Percentiles rank a stretch among this genome's conserved stretches.
Evolutionary conservation across 495 filamentous ascomycete genomes (phyloP).

Genomic region (Xylaria scruposa): DNA sequence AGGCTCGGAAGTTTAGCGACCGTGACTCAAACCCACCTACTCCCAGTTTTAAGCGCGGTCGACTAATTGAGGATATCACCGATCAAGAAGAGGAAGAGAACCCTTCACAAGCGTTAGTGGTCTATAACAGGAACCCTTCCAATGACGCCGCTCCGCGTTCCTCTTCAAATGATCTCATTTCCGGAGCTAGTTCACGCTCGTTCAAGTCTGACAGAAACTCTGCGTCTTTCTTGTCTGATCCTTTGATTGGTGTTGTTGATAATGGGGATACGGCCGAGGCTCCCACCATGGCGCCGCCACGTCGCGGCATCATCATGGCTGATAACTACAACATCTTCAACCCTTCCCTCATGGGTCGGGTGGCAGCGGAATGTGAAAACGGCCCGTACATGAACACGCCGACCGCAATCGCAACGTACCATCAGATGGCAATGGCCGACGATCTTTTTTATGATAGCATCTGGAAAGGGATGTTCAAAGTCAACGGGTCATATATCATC

Average conservation of each 20-base stretch:
- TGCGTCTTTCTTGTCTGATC: not conserved
- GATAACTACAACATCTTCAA: constrained; percentile 4
- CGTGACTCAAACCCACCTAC: not conserved
- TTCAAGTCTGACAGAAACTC: not conserved
- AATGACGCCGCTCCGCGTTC: not conserved
- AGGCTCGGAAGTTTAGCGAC: not conserved
- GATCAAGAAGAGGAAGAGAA: not conserved
- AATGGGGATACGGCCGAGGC: no score
- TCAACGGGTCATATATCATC: not conserved
- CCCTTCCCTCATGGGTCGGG: not conserved
- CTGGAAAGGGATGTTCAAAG: not conserved
- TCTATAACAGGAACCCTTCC: not conserved
- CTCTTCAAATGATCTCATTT: no score
- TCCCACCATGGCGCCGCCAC: not conserved
- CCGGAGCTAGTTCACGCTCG: not conserved
- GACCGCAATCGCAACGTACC: not conserved
- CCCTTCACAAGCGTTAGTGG: not conserved
- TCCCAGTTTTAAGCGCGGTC: not conserved
- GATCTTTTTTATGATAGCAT: not conserved
- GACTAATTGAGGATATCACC: constrained; percentile 1
- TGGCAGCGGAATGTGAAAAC: not conserved
- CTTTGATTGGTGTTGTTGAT: not conserved
- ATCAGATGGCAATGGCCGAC: constrained; percentile 10
- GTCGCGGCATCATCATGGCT: not conserved
- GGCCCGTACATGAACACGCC: not conserved